phyloP scores from a whole-genome alignment of 257 asterid species.

The Mentha longifolia region DNA sequence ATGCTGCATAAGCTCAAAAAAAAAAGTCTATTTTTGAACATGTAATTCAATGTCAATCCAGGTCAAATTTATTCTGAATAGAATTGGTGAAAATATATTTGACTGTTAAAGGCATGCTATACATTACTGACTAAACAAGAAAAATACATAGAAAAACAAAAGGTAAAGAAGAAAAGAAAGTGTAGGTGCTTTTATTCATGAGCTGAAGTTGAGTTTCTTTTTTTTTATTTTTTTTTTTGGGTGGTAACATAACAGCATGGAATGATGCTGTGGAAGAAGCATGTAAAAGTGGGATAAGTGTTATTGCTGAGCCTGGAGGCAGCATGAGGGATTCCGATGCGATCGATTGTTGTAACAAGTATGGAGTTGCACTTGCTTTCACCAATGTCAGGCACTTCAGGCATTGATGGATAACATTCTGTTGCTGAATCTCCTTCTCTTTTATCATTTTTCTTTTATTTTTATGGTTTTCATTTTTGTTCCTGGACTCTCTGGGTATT shows the following conservation, averaged over 20 bases:
- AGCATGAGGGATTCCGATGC: conserved; percentile 89
- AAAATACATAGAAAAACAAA: neutral
- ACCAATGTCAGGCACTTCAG: conserved; percentile 91
- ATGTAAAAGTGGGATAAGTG: conserved; percentile 73
- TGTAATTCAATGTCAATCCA: conserved; percentile 30
- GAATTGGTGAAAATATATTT: no score
- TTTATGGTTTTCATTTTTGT: no score
- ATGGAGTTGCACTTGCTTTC: conserved; percentile 75
- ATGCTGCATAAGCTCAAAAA: no score
- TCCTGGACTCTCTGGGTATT: no score
- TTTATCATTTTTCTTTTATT: no score
- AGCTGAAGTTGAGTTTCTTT: neutral
- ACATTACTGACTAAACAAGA: neutral
- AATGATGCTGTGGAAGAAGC: conserved; percentile 98
- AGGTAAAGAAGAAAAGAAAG: neutral
- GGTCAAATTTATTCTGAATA: no score
- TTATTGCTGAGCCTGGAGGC: conserved; percentile 95
- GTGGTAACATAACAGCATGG: conserved; percentile 66
- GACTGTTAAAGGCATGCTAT: neutral
- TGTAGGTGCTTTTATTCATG: neutral
- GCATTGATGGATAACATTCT: conserved; percentile 52
- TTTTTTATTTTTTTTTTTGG: neutral
- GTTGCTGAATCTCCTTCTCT: neutral
- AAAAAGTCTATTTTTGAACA: no score
- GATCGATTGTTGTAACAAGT: conserved; percentile 84